Conservation (phyloP, 2,329 filamentous ascomycete species). For the Trichothecium sympodiale region DNA sequence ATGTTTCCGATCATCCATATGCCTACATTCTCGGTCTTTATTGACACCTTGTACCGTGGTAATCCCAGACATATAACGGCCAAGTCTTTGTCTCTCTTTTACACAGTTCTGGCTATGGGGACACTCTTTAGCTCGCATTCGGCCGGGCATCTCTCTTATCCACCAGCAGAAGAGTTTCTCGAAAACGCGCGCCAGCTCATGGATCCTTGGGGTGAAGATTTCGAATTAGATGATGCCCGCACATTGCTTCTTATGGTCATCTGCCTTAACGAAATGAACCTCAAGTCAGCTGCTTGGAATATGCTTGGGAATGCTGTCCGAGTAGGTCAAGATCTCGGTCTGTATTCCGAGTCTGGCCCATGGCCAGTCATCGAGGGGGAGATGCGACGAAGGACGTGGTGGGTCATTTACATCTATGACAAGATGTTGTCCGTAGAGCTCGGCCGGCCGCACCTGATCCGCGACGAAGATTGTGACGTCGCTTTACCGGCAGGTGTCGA, state of each 20-base stretch:
- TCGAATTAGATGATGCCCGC: constrained; percentile 65
- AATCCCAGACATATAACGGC: constrained; percentile 46
- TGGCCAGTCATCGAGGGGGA: constrained; percentile 71
- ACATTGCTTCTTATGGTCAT: constrained; percentile 63
- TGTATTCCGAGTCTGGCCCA: constrained; percentile 64
- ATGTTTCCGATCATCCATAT: constrained; percentile 82
- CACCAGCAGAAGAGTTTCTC: constrained; percentile 45
- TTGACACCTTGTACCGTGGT: constrained; percentile 66
- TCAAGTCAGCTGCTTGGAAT: constrained; percentile 74
- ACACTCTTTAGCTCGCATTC: constrained; percentile 51
- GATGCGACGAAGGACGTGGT: constrained; percentile 84
- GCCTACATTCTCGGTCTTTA: constrained; percentile 67
- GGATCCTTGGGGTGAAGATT: constrained; percentile 73
- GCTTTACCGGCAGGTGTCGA: constrained; percentile 69
- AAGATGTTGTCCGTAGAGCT: constrained; percentile 70
- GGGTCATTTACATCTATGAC: constrained; percentile 86
- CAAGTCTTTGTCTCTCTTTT: constrained; percentile 71
- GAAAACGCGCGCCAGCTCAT: constrained; percentile 59
- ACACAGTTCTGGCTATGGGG: constrained; percentile 73
- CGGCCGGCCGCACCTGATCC: constrained; percentile 69
- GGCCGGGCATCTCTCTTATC: too few relatives aligned
- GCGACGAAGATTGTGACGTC: constrained; percentile 82
- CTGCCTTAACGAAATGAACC: constrained; percentile 75
- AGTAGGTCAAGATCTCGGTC: constrained; percentile 71
- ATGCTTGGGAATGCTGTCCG: constrained; percentile 75